Evolutionary conservation across 2,329 filamentous ascomycete species (phyloP).

Genomic region (Clonostachys solani): DNA sequence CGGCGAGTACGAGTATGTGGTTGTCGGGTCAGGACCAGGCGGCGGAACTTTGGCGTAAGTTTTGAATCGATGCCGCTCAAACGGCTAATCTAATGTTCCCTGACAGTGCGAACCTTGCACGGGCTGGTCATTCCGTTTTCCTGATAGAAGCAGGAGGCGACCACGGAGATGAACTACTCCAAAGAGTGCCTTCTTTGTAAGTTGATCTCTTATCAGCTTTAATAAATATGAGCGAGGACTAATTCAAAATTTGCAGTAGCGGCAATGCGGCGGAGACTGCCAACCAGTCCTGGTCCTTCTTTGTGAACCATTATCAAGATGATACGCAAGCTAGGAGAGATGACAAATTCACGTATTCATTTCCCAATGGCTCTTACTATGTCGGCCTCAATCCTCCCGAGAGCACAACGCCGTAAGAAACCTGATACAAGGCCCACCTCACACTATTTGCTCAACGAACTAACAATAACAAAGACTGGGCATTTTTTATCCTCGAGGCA

Average conservation of each 20-base stretch:
- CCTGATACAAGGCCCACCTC: too few relatives aligned
- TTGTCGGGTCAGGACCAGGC: constrained; percentile 53
- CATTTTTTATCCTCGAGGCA: constrained; percentile 4
- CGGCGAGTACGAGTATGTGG: constrained; percentile 47
- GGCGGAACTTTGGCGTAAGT: constrained; percentile 43
- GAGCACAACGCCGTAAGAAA: not conserved
- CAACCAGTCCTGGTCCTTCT: constrained; percentile 48
- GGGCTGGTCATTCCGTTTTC: constrained; percentile 49
- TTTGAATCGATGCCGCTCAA: not conserved
- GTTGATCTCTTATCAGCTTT: not conserved
- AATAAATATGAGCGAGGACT: not conserved
- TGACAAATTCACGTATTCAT: constrained; percentile 10
- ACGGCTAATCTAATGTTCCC: not conserved
- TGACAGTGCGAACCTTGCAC: constrained; percentile 39
- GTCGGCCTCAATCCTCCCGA: not conserved
- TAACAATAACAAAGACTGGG: not conserved
- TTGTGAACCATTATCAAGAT: constrained; percentile 49
- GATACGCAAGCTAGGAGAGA: constrained; percentile 10
- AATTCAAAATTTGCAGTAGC: not conserved
- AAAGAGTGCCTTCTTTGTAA: constrained; percentile 8
- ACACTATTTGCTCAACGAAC: too few relatives aligned
- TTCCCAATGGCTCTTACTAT: not conserved
- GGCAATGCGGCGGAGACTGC: constrained; percentile 4
- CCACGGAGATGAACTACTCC: constrained; percentile 22
- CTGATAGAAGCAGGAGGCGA: constrained; percentile 55